These are phyloP conservation scores for Neopestalotiopsis sp. DNA, from an alignment of 2,329 filamentous ascomycete genomes.

Conservation along the genomic window DNA sequence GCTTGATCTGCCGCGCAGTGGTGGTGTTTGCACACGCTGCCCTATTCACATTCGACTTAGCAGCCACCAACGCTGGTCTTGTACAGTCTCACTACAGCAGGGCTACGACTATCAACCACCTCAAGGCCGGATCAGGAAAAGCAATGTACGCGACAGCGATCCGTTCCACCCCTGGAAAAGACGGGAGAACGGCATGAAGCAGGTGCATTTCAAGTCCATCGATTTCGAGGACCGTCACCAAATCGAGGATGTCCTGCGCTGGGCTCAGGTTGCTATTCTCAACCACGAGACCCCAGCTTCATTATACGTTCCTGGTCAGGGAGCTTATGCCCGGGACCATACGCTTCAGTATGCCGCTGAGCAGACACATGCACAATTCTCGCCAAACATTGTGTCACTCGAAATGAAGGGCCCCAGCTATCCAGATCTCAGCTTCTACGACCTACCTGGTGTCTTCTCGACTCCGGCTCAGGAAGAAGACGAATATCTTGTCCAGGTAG, in stretches of 20 bases:
- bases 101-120: slow-evolving; percentile 65
- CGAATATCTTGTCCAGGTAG: slow-evolving; percentile 72
- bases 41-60: slow-evolving; percentile 80
- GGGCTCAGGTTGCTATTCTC: slow-evolving; percentile 79
- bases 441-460: slow-evolving; percentile 83
- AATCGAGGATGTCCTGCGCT: slow-evolving; percentile 71
- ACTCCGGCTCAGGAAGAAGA: slow-evolving; percentile 69
- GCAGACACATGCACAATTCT: slow-evolving; percentile 69
- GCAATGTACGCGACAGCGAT: slow-evolving; percentile 53
- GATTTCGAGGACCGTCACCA: slow-evolving; percentile 55
- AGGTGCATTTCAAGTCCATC: slow-evolving; percentile 68
- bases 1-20: slow-evolving; percentile 63
- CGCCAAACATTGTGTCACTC: slow-evolving; percentile 80
- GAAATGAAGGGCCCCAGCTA: slow-evolving; percentile 75
- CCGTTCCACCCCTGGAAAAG: slow-evolving; percentile 67
- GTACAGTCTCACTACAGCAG: slow-evolving; percentile 68
- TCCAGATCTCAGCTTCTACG: slow-evolving; percentile 81
- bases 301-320: slow-evolving; percentile 59
- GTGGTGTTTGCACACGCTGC: slow-evolving; percentile 71
- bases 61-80: slow-evolving; percentile 67
- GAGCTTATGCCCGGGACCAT: slow-evolving; percentile 44
- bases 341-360: slow-evolving; percentile 44
- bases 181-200: slow-evolving; percentile 39
- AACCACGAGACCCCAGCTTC: slow-evolving; percentile 65
- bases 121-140: slow-evolving; percentile 45